These are phyloP conservation scores for Teunomyces tritomae DNA, from an alignment of 805 yeast species.

Conservation along the genomic window DNA sequence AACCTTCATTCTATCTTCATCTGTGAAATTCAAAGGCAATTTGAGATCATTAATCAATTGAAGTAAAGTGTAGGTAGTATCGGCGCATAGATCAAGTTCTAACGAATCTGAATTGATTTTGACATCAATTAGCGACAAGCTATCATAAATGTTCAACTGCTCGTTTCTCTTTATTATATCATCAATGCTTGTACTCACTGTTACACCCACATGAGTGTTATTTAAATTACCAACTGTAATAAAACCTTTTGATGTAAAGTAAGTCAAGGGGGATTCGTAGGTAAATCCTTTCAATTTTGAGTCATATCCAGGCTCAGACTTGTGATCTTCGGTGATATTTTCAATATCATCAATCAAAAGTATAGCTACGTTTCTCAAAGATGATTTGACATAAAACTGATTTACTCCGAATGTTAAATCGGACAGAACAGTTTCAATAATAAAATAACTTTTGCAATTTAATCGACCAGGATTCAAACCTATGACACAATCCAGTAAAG, in stretches of 20 bases:
- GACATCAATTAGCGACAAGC: slow-evolving; percentile 36
- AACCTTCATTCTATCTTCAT: slow-evolving; percentile 57
- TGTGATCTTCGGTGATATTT: not conserved
- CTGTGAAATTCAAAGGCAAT: slow-evolving; percentile 58
- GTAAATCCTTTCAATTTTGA: slow-evolving; percentile 4
- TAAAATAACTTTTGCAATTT: slow-evolving; percentile 49
- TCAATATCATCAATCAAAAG: slow-evolving; percentile 62
- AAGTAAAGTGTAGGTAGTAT: slow-evolving; percentile 69
- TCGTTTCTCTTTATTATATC: slow-evolving; percentile 15
- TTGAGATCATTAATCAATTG: slow-evolving; percentile 72
- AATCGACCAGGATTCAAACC: slow-evolving; percentile 66
- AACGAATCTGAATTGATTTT: slow-evolving; percentile 49
- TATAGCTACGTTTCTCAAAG: slow-evolving; percentile 49
- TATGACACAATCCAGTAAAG: slow-evolving; percentile 52
- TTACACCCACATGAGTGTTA: slow-evolving; percentile 34
- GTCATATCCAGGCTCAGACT: not conserved
- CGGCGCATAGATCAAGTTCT: slow-evolving; percentile 70
- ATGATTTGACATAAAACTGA: slow-evolving; percentile 37
- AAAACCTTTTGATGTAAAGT: slow-evolving; percentile 49
- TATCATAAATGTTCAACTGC: slow-evolving; percentile 18
- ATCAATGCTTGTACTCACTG: slow-evolving; percentile 24
- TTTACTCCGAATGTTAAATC: slow-evolving; percentile 40
- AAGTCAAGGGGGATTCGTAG: slow-evolving; percentile 32
- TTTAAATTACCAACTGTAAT: slow-evolving; percentile 49
- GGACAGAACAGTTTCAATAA: slow-evolving; percentile 52